phyloP scores from a whole-genome alignment of 1,139 yeast genomes.

The Saccharomyces pastorianus region DNA sequence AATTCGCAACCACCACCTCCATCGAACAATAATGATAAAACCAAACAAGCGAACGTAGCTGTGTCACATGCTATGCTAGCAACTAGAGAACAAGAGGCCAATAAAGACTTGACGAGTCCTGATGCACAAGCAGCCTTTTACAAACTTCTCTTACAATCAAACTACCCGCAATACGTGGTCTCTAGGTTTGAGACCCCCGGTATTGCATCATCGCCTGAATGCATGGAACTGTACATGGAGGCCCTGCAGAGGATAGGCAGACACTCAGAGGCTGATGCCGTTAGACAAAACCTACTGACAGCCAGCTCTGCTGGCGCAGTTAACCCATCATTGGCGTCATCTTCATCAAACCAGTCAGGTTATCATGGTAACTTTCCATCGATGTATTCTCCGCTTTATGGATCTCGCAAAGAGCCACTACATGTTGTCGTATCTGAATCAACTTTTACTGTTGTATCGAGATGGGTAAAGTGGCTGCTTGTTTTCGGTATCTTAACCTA shows the following conservation, averaged over 20 bases:
- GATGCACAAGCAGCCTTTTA: conserved; percentile 75
- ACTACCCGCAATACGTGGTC: conserved; percentile 88
- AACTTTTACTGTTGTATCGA: conserved; percentile 63
- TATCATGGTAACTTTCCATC: conserved; percentile 28
- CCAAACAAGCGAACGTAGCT: conserved; percentile 2
- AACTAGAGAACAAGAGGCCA: conserved; percentile 74
- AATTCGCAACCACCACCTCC: not conserved
- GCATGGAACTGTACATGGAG: conserved; percentile 67
- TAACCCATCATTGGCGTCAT: conserved; percentile 25
- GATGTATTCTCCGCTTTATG: conserved; percentile 31
- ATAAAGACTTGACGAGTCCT: conserved; percentile 60
- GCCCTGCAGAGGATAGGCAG: conserved; percentile 77
- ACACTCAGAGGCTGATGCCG: conserved; percentile 60
- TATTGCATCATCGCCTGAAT: conserved; percentile 69
- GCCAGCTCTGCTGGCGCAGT: conserved; percentile 31
- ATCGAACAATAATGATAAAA: not conserved
- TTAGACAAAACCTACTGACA: conserved; percentile 29
- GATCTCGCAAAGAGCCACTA: conserved; percentile 55
- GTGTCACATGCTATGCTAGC: conserved; percentile 41
- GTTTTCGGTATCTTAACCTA: conserved; percentile 68
- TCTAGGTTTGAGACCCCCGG: conserved; percentile 89
- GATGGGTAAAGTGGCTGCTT: conserved; percentile 85
- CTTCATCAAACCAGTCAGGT: conserved; percentile 16
- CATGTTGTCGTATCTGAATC: conserved; percentile 89
- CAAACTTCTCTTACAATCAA: conserved; percentile 57